A percentile compares a stretch with the other conserved stretches of the same genome.
Conservation (phyloP, 768 basidiomycete species). For the Xanthoconium purpureum region DNA sequence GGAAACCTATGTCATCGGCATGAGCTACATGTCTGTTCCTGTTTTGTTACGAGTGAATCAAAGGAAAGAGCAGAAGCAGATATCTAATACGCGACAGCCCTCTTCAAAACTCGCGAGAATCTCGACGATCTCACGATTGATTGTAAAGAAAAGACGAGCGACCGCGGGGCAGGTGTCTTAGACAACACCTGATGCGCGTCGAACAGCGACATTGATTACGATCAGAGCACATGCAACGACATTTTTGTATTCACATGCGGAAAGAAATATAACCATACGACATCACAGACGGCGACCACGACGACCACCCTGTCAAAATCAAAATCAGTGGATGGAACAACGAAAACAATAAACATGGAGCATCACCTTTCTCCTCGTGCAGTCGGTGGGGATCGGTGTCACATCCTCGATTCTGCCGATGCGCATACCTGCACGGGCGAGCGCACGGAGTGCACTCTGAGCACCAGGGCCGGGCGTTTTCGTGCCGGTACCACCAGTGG, state of each 20-base stretch:
- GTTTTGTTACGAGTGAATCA: not conserved
- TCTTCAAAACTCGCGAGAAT: not conserved
- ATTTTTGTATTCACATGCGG: conserved; percentile 21
- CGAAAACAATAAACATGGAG: not conserved
- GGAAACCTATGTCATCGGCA: conserved; percentile 56
- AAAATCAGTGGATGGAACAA: not conserved
- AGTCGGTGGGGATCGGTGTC: conserved; percentile 95
- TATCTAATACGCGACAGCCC: not conserved
- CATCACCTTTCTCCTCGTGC: conserved; percentile 90
- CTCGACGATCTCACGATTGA: not conserved
- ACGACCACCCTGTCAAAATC: conserved; percentile 78
- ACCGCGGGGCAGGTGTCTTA: conserved; percentile 75
- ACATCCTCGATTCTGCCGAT: conserved; percentile 99
- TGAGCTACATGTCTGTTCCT: conserved; percentile 39
- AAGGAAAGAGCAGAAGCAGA: not conserved
- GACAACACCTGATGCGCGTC: conserved; percentile 75
- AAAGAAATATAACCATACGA: conserved; percentile 10
- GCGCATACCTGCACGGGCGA: conserved; percentile 96
- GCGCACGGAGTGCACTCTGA: conserved; percentile 95
- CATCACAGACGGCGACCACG: conserved; percentile 92
- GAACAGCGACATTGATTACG: conserved; percentile 67
- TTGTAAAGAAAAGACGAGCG: conserved; percentile 32
- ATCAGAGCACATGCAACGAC: conserved; percentile 36
- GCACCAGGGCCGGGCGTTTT: conserved; percentile 99
- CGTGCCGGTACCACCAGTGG: conserved; percentile 96